phyloP scores from a whole-genome alignment of 2,329 filamentous ascomycete genomes.

The Nemania sp. region DNA sequence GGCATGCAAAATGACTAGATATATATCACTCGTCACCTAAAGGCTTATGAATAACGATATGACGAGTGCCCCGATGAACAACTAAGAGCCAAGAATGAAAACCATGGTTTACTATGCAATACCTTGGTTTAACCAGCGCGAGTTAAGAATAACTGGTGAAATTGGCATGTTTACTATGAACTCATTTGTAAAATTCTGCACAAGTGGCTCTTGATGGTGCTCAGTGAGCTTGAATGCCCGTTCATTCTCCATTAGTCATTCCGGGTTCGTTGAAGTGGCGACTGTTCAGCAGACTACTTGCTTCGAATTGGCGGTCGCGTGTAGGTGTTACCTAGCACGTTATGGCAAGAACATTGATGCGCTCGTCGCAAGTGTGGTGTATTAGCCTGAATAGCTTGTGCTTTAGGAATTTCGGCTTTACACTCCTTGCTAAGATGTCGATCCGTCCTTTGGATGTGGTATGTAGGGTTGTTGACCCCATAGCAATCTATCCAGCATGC shows the following conservation, averaged over 20 bases:
- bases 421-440: constrained; percentile 24
- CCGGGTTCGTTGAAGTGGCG: background rate
- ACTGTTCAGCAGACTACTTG: background rate
- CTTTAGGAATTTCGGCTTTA: constrained; percentile 25
- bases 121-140: background rate
- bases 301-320: background rate
- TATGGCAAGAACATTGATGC: background rate
- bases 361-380: background rate
- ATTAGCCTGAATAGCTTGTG: constrained; percentile 36
- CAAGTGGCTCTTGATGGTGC: background rate
- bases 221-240: background rate
- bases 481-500: constrained; percentile 38
- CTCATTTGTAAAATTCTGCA: background rate
- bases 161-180: background rate
- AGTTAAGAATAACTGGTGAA: background rate
- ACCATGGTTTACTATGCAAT: background rate
- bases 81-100: background rate
- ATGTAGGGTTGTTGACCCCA: constrained; percentile 24
- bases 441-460: constrained; percentile 20
- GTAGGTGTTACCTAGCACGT: background rate
- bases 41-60: background rate
- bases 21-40: background rate
- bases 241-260: background rate
- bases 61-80: background rate
- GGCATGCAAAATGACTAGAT: background rate